Evolutionary conservation across 1,139 yeast species (phyloP).

Genomic region (Pichia sp.): DNA sequence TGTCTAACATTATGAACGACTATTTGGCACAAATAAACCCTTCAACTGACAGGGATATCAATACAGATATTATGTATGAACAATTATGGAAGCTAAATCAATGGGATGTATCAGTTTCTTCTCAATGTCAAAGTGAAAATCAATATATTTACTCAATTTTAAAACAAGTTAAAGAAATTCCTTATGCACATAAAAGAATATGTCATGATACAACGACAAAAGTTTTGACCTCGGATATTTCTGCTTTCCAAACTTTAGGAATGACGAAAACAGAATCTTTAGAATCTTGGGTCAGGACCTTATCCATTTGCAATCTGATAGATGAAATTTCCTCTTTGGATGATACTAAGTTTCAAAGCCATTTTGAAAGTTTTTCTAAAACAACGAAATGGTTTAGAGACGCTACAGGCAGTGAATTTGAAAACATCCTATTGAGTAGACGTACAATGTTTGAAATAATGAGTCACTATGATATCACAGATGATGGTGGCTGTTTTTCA

Average conservation of each 20-base stretch:
- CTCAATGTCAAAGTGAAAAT: conserved; percentile 32
- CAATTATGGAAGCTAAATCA: conserved; percentile 67
- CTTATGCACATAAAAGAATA: conserved; percentile 17
- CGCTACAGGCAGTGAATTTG: conserved; percentile 35
- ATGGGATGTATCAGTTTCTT: conserved; percentile 59
- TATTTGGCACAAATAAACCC: conserved; percentile 1
- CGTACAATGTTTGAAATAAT: conserved; percentile 33
- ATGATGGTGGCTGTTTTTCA: background rate
- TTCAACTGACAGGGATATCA: background rate
- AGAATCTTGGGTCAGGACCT: conserved; percentile 34
- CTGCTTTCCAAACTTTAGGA: background rate
- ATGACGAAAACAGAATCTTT: conserved; percentile 7
- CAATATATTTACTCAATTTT: conserved; percentile 43
- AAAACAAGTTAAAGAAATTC: conserved; percentile 36
- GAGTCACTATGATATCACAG: conserved; percentile 6
- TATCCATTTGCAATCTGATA: conserved; percentile 33
- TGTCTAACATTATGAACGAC: conserved; percentile 33
- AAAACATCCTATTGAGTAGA: conserved; percentile 39
- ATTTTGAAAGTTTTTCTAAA: conserved; percentile 7
- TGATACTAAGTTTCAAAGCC: conserved; percentile 5
- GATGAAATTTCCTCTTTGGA: conserved; percentile 16
- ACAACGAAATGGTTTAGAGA: conserved; percentile 34
- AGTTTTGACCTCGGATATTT: conserved; percentile 12
- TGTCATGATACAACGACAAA: conserved; percentile 25
- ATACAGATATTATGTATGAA: conserved; percentile 29